Conservation (phyloP, 306 rosid genomes). For the Styphnolobium japonicum region DNA sequence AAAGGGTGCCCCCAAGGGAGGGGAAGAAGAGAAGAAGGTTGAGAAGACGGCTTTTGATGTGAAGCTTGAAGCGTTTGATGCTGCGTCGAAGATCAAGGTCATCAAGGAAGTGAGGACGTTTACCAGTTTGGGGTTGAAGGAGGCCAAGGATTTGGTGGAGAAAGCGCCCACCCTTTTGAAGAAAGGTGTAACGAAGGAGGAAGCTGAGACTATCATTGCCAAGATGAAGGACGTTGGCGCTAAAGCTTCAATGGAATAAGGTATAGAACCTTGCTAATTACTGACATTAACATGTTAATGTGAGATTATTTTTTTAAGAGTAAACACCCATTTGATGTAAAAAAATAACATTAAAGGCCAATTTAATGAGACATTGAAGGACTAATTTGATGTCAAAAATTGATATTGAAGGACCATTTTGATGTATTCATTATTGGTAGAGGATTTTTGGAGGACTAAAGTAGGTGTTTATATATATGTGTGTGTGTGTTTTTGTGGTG, state of each 20-base stretch:
- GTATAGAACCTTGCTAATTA: constrained; percentile 19
- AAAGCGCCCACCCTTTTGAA: constrained; percentile 81
- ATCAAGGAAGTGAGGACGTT: constrained; percentile 90
- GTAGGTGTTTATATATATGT: too few relatives aligned
- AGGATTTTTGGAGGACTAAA: too few relatives aligned
- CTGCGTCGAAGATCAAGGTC: constrained; percentile 76
- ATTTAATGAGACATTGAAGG: too few relatives aligned
- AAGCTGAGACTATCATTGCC: constrained; percentile 71
- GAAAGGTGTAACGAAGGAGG: constrained; percentile 89
- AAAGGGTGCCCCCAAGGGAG: constrained; percentile 45
- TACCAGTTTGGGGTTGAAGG: constrained; percentile 93
- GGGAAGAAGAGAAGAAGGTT: constrained; percentile 49
- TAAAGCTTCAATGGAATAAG: constrained; percentile 84
- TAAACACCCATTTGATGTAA: too few relatives aligned
- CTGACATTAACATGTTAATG: background rate
- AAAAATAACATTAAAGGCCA: too few relatives aligned
- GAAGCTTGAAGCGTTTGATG: constrained; percentile 85
- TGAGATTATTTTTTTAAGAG: too few relatives aligned
- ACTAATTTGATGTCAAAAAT: too few relatives aligned
- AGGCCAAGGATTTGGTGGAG: constrained; percentile 96
- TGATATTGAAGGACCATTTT: too few relatives aligned
- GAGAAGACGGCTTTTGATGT: constrained; percentile 87
- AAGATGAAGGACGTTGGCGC: constrained; percentile 94
- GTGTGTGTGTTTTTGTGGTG: background rate
- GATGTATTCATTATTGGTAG: too few relatives aligned